These are phyloP conservation scores for Lipomyces yamanashiensis DNA, from an alignment of 805 yeast species.

Conservation along the genomic window DNA sequence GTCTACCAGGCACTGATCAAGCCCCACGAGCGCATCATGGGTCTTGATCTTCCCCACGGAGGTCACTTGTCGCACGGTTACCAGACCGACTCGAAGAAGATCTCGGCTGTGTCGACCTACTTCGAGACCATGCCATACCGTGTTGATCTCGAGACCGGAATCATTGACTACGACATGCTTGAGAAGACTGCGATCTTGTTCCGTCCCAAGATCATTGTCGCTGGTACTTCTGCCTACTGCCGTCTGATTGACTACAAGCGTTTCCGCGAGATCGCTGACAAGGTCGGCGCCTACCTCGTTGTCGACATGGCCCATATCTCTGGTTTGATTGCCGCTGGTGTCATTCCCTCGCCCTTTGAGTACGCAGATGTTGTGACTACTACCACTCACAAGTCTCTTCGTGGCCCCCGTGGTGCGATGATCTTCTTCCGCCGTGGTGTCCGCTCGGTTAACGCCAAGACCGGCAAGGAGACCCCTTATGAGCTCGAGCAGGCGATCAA, in stretches of 20 bases:
- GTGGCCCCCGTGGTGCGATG: constrained; percentile 99
- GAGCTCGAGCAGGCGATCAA: constrained; percentile 94
- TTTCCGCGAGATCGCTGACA: constrained; percentile 95
- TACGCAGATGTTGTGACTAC: constrained; percentile 98
- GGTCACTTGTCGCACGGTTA: constrained; percentile 99
- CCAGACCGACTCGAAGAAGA: constrained; percentile 91
- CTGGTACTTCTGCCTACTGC: constrained; percentile 98
- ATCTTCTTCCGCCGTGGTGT: constrained; percentile 97
- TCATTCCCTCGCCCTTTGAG: constrained; percentile 94
- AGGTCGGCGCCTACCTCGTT: constrained; percentile 94
- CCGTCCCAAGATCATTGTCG: constrained; percentile 96
- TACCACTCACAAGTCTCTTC: constrained; percentile 96
- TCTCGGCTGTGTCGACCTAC: constrained; percentile 93
- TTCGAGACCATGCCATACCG: constrained; percentile 99
- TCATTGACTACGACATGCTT: constrained; percentile 93
- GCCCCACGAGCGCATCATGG: constrained; percentile 97
- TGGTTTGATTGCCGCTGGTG: constrained; percentile 94
- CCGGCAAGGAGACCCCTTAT: constrained; percentile 87
- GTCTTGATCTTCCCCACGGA: constrained; percentile 97
- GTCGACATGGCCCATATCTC: constrained; percentile 99
- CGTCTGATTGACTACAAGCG: constrained; percentile 95
- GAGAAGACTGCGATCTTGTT: constrained; percentile 88
- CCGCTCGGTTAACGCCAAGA: constrained; percentile 81
- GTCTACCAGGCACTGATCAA: constrained; percentile 94
- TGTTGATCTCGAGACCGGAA: constrained; percentile 86